Evolutionary conservation across 768 basidiomycete species (phyloP).

Genomic region (Pulveroboletus sp.): DNA sequence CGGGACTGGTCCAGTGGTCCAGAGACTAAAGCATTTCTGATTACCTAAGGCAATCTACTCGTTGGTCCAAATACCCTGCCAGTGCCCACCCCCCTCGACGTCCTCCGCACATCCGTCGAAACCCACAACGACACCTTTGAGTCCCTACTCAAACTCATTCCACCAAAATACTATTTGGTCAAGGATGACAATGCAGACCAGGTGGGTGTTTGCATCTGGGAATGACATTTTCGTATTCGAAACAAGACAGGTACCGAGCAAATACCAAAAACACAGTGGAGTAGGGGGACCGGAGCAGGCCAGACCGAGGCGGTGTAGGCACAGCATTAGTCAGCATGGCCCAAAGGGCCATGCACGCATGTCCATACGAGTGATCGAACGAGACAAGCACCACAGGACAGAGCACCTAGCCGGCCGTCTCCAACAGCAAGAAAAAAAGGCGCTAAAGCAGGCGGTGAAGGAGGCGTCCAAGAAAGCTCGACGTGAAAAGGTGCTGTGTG

Average conservation of each 20-base stretch:
- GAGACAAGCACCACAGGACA: too few relatives aligned
- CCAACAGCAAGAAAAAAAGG: conserved; percentile 84
- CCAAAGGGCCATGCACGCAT: too few relatives aligned
- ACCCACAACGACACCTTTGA: conserved; percentile 87
- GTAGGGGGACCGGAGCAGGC: too few relatives aligned
- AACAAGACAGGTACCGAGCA: conserved; percentile 42
- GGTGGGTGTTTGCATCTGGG: conserved; percentile 9
- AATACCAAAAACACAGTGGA: conserved; percentile 84
- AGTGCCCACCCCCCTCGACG: conserved; percentile 50
- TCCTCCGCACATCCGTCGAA: conserved; percentile 65
- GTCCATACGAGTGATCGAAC: too few relatives aligned
- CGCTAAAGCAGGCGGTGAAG: conserved; percentile 82
- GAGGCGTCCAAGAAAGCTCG: conserved; percentile 88
- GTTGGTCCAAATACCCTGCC: too few relatives aligned
- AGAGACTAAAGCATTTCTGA: too few relatives aligned
- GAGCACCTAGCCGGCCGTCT: too few relatives aligned
- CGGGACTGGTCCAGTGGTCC: too few relatives aligned
- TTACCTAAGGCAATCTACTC: too few relatives aligned
- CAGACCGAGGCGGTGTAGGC: too few relatives aligned
- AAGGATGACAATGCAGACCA: conserved; percentile 10
- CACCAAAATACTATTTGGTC: conserved; percentile 80
- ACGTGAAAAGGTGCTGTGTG: conserved; percentile 65
- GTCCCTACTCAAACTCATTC: conserved; percentile 78
- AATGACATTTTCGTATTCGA: neutral
- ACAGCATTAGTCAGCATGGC: too few relatives aligned